Conservation (phyloP, 805 yeast genomes). For the Candida ortonii region DNA sequence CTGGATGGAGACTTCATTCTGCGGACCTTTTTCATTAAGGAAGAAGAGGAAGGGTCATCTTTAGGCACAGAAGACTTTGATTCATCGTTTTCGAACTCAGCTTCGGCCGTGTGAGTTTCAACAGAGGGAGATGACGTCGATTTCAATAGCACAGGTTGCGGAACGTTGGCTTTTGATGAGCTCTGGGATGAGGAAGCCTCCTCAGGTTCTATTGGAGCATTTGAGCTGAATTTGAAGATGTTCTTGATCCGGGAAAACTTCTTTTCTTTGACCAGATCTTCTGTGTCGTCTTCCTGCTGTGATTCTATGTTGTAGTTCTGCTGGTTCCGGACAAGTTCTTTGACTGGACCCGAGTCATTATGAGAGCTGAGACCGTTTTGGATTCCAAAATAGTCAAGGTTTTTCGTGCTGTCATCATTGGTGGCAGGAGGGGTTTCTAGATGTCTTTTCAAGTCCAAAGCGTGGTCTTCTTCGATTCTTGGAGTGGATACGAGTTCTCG, state of each 20-base stretch:
- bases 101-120: conserved; percentile 1
- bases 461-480: conserved; percentile 21
- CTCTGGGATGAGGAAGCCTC: conserved; percentile 10
- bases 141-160: conserved; percentile 4
- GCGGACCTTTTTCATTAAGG: conserved; percentile 33
- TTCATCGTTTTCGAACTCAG: conserved; percentile 12
- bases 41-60: conserved; percentile 19
- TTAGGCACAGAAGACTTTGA: not conserved
- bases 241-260: conserved; percentile 29
- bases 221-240: conserved; percentile 28
- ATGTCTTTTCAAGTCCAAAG: conserved; percentile 8
- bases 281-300: conserved; percentile 14
- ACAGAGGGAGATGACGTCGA: conserved; percentile 3
- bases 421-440: conserved; percentile 25
- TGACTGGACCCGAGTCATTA: not conserved
- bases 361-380: conserved; percentile 1
- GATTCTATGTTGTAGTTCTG: no score
- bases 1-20: conserved; percentile 35
- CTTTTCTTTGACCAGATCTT: conserved; percentile 18
- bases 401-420: conserved; percentile 8
- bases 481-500: conserved; percentile 16
- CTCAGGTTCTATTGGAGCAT: conserved; percentile 10
- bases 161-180: conserved; percentile 4
- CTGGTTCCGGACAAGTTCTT: not conserved
- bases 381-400: conserved; percentile 15